These are phyloP conservation scores for Yamadazyma siamensis DNA, from an alignment of 1,139 yeast genomes.

Conservation along the genomic window DNA sequence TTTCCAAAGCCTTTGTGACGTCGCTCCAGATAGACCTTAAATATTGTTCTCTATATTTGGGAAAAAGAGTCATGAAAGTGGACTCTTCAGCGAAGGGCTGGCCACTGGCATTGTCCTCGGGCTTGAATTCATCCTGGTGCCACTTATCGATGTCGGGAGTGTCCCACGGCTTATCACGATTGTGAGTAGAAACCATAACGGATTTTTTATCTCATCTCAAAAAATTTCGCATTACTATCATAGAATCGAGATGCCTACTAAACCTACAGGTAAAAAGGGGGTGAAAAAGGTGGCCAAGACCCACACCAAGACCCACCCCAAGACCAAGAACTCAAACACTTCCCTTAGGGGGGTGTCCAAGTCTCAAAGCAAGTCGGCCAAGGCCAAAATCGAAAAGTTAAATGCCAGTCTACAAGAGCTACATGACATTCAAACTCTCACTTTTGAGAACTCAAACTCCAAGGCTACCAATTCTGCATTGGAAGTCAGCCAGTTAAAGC, in stretches of 20 bases:
- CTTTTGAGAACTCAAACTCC: conserved; percentile 9
- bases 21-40: conserved; percentile 91
- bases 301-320: too few relatives aligned
- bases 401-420: conserved; percentile 38
- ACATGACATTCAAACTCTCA: conserved; percentile 27
- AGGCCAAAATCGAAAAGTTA: conserved; percentile 40
- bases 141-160: conserved; percentile 94
- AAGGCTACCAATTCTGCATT: conserved; percentile 24
- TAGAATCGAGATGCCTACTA: too few relatives aligned
- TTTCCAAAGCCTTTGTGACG: conserved; percentile 75
- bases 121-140: conserved; percentile 83
- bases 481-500: conserved; percentile 30
- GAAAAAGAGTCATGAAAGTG: conserved; percentile 90
- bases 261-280: too few relatives aligned
- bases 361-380: conserved; percentile 30
- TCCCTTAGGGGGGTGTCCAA: too few relatives aligned
- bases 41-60: conserved; percentile 93
- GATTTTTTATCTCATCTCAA: conserved; percentile 14
- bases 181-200: conserved; percentile 84
- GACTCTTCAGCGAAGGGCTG: conserved; percentile 90
- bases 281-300: too few relatives aligned
- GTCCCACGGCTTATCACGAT: conserved; percentile 97
- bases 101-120: conserved; percentile 86
- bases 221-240: conserved; percentile 3
- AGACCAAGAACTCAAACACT: too few relatives aligned